These are phyloP conservation scores for Bruguiera gymnorhiza DNA, from an alignment of 345 rosid genomes.

Conservation along the genomic window DNA sequence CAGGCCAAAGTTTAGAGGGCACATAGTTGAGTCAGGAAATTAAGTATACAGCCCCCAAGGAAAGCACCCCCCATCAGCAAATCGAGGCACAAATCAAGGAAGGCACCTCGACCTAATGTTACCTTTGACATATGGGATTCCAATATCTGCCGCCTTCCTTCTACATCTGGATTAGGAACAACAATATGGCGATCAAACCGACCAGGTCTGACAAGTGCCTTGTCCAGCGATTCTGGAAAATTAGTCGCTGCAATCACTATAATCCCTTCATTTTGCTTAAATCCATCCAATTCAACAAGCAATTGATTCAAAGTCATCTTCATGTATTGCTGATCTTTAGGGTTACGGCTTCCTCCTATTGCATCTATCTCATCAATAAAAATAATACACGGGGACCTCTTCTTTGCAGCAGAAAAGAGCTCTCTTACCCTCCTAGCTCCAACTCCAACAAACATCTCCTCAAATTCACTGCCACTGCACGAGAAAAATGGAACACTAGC, in stretches of 20 bases:
- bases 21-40: slow-evolving; percentile 2
- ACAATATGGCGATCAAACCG: slow-evolving; percentile 89
- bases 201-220: slow-evolving; percentile 96
- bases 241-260: slow-evolving; percentile 96
- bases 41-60: not conserved
- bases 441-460: slow-evolving; percentile 99
- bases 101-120: slow-evolving; percentile 13
- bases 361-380: slow-evolving; percentile 99
- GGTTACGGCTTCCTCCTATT: slow-evolving; percentile 92
- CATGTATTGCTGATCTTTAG: slow-evolving; percentile 91
- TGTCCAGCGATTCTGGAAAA: slow-evolving; percentile 90
- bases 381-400: slow-evolving; percentile 89
- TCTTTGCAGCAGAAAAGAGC: slow-evolving; percentile 99
- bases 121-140: slow-evolving; percentile 99
- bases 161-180: slow-evolving; percentile 95
- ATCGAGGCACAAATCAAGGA: slow-evolving; percentile 2
- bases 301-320: slow-evolving; percentile 96
- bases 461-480: slow-evolving; percentile 99
- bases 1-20: not conserved
- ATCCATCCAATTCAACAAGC: slow-evolving; percentile 95
- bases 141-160: slow-evolving; percentile 93
- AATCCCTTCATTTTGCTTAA: slow-evolving; percentile 95
- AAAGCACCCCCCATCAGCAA: slow-evolving; percentile 1
- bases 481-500: slow-evolving; percentile 99
- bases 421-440: slow-evolving; percentile 98